A percentile compares a stretch with the other conserved stretches of the same genome.
Evolutionary conservation across 441 rosid species (phyloP).

Genomic region (Gossypium gossypioides): DNA sequence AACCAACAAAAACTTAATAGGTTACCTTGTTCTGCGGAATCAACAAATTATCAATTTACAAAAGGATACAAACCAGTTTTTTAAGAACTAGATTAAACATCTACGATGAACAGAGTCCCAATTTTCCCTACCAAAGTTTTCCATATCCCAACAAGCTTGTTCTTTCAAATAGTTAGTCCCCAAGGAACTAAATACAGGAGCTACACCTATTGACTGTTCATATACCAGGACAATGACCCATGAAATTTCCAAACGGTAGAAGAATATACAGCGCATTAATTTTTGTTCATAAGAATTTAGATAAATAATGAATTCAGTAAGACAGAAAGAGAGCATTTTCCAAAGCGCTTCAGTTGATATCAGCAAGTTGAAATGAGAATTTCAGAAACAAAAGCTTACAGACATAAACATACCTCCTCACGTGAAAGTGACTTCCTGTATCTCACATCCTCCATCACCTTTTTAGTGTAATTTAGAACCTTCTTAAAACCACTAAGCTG

Average conservation of each 20-base stretch:
- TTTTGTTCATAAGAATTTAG: not conserved
- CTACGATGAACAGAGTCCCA: not conserved
- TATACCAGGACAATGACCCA: not conserved
- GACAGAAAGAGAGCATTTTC: not conserved
- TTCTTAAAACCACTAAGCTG: slow-evolving; percentile 98
- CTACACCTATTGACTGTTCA: not conserved
- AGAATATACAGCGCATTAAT: not conserved
- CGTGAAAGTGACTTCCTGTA: slow-evolving; percentile 72
- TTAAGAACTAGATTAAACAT: not conserved
- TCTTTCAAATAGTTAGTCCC: slow-evolving; percentile 3
- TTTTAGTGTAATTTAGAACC: slow-evolving; percentile 91
- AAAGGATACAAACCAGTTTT: not conserved
- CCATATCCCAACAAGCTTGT: not conserved
- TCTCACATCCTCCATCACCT: slow-evolving; percentile 76
- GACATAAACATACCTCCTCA: slow-evolving; percentile 66
- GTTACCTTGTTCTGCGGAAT: not conserved
- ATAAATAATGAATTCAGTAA: not conserved
- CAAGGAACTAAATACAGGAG: not conserved
- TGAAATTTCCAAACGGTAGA: not conserved
- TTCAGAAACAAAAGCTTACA: not conserved
- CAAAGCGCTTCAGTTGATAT: not conserved
- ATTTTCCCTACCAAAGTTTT: not conserved
- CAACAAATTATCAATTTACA: not conserved
- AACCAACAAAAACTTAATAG: not conserved
- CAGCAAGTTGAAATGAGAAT: slow-evolving; percentile 3